These are phyloP conservation scores for Chlorella sp. DNA, from an alignment of 139 green algal genomes.

Conservation along the genomic window DNA sequence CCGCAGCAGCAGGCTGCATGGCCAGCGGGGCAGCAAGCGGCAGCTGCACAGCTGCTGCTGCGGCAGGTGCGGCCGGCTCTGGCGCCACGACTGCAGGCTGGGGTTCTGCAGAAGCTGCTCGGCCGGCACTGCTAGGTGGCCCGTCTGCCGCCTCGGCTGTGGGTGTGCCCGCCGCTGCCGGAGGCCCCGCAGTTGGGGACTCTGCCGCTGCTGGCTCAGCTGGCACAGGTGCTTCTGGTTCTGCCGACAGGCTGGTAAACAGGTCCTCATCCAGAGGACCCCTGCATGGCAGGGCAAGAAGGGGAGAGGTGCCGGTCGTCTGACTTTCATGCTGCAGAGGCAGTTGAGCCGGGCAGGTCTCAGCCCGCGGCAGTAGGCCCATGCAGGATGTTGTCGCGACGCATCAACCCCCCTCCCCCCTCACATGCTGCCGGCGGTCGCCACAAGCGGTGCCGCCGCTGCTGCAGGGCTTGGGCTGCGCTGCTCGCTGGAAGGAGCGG, in stretches of 20 bases:
- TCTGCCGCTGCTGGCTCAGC: background rate
- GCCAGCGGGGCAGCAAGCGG: background rate
- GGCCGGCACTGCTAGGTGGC: background rate
- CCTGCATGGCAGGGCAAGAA: constrained; percentile 4
- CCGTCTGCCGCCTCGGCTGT: background rate
- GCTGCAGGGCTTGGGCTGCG: no score
- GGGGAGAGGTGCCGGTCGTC: no score
- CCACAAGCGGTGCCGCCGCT: no score
- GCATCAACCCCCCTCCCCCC: background rate
- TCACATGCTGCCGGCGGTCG: background rate
- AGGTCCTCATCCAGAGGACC: constrained; percentile 24
- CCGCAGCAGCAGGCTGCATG: background rate
- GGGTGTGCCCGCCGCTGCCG: background rate
- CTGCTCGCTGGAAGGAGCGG: no score
- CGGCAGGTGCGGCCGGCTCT: background rate
- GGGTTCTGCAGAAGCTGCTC: background rate
- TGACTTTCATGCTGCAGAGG: no score
- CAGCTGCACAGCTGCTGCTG: background rate
- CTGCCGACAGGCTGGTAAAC: constrained; percentile 16
- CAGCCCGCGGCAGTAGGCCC: no score
- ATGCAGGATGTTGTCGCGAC: no score
- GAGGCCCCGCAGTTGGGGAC: no score
- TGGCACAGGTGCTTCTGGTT: background rate
- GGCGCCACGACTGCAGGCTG: background rate
- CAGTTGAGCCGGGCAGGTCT: no score